Base-by-base conservation (phyloP, 495 filamentous ascomycete genomes). In the Ramalina intermedia region DNA sequence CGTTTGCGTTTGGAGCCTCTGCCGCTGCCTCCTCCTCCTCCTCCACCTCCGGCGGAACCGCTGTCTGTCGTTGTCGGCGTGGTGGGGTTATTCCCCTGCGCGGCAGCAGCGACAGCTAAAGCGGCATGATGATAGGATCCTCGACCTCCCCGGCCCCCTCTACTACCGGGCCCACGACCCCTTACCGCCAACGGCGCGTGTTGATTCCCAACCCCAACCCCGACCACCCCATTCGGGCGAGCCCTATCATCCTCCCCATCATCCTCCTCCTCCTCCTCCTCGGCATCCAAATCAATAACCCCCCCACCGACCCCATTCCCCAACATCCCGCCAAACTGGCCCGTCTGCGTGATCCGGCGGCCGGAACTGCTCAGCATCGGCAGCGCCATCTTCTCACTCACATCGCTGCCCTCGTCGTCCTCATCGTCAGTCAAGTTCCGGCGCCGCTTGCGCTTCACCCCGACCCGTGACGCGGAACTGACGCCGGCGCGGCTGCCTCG, bases 291-390 rank as follows among this genome's bases (percentile, higher is more conserved):
- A 44, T 44, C 41, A 18, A 26, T 26, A 24, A 44, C 16, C 41
- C 21, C 41, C 5, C 17, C 41, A 11, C 39, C 29, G 1, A 33
- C 29, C 12, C 29, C 29, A 33, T 33, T 33, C 8, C 29, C 29
- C 29, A 33, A 33, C 29, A 33, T 33, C 29, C 29, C 29, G 29
- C 29, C 29, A 33, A 33, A 33, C 29, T 33, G 29, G 2, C 75
- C 64, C 4, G 87, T 86, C 50, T 84, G 85, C 54, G 80, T 77
- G 8, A 94, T 77, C 41, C 84, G 79, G 39, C 88, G 79, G 26
- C 88, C 88, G 13, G 87, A 94, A 55, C 87, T 87, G 6, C 87
- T 93, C 57, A 75, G 80, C 16, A 77, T 84, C 3, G 74, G 74
- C 11, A 72, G 59, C 14, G 72, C 70, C 38, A 76, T 66, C 36